Evolutionary conservation across 257 asterid species (phyloP), one percentile per base, ranked within the genome.

Genomic region (Scutellaria galericulata): DNA sequence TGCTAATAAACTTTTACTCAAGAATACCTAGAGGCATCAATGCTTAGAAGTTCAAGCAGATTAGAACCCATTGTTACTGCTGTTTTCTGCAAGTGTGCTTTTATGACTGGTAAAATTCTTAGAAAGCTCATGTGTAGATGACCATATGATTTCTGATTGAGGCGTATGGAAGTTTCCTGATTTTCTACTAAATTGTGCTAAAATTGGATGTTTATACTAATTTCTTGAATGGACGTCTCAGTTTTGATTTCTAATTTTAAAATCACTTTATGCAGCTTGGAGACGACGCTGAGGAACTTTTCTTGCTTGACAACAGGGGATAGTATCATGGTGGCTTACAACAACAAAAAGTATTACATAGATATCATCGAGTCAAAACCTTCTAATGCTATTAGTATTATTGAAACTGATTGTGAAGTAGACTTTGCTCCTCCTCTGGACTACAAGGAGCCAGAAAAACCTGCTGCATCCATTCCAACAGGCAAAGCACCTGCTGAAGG

Each of bases 361-460:
- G 99, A 95, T 77, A 95, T 95, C 68, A 77, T 95, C 13, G 99
- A 95, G 93, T 41, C 99, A n/a, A 95, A 92, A 81, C 99, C 99
- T 71, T 86, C 98, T 63, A 75, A 83, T 82, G 99, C 89, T 39
- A 95, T 95, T 77, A 95, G 85, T 73, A 92, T 95, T 14, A 95
- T 95, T 27, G 99, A 95, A 74, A 95, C 99, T 6, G 99, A 95
- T 80, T 95, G 99, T 80, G 99, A 95, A 80, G 99, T 95, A 76
- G 99, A 95, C 84, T 95, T 95, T 73, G 97, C 99, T 73, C 99
- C 99, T 70, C 98, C 98, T 39, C 94, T 95, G 67, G 99, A 95
- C 78, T 95, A 95, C 79, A 90, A 85, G 81, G 99, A 95, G 80
- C 99, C 98, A 53, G 98, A 95, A 82, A 92, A 58, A 75, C 88